Conservation (phyloP, 306 rosid genomes). For the Oxytropis ochrocephala region DNA sequence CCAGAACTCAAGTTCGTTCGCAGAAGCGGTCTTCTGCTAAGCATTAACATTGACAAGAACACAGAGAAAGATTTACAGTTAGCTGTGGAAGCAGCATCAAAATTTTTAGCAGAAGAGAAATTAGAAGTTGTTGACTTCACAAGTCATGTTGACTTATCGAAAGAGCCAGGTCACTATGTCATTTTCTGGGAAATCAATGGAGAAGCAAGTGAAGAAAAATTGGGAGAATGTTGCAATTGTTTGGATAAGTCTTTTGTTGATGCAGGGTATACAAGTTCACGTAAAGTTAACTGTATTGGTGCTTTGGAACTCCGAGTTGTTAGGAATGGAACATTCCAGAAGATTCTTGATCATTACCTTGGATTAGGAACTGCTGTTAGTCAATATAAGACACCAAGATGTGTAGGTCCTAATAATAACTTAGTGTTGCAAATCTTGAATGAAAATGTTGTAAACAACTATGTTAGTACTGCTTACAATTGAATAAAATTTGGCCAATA, state of each 20-base stretch:
- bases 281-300: conserved; percentile 65
- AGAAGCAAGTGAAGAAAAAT: conserved; percentile 45
- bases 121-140: conserved; percentile 73
- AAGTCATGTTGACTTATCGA: conserved; percentile 57
- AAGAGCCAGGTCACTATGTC: conserved; percentile 80
- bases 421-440: conserved; percentile 60
- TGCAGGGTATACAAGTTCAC: conserved; percentile 71
- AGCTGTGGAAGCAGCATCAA: conserved; percentile 63
- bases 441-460: conserved; percentile 51
- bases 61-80: conserved; percentile 80
- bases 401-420: conserved; percentile 46
- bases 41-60: conserved; percentile 88
- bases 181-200: conserved; percentile 84
- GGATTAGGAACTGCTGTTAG: conserved; percentile 72
- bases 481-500: neutral
- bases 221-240: conserved; percentile 69
- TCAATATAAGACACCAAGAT: conserved; percentile 86
- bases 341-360: conserved; percentile 64
- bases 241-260: conserved; percentile 68
- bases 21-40: conserved; percentile 60
- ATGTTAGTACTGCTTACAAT: conserved; percentile 56
- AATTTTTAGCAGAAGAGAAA: conserved; percentile 46
- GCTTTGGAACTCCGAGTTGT: conserved; percentile 70
- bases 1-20: conserved; percentile 78
- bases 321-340: conserved; percentile 67